Conservation (phyloP, 2,329 filamentous ascomycete species). For the Clonostachys solani region DNA sequence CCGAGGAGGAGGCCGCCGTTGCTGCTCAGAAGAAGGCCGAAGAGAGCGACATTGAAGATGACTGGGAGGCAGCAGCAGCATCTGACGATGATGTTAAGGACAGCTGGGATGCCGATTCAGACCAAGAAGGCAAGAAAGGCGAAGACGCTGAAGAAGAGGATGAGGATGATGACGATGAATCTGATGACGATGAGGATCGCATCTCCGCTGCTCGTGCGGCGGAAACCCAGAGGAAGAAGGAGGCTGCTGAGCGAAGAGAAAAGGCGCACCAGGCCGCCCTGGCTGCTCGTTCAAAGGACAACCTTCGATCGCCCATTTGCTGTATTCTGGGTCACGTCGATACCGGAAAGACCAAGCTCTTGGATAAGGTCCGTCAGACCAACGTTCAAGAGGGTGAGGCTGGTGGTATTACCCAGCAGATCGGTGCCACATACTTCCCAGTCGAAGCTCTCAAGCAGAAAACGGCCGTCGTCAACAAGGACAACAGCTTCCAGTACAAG, state of each 20-base stretch:
- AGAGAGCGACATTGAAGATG: conserved; percentile 65
- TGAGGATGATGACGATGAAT: conserved; percentile 18
- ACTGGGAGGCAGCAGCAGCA: conserved; percentile 84
- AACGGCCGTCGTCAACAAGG: conserved; percentile 87
- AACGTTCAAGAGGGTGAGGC: conserved; percentile 99
- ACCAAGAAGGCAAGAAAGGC: conserved; percentile 49
- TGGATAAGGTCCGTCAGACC: conserved; percentile 97
- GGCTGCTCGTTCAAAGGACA: conserved; percentile 86
- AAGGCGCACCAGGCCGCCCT: conserved; percentile 89
- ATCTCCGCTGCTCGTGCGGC: conserved; percentile 69
- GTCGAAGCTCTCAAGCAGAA: conserved; percentile 90
- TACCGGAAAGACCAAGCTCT: conserved; percentile 98
- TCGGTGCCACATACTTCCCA: conserved; percentile 98
- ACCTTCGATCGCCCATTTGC: conserved; percentile 96
- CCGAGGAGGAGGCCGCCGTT: conserved; percentile 50
- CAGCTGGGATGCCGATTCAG: conserved; percentile 86
- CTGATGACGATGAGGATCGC: conserved; percentile 47
- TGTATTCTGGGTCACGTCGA: conserved; percentile 99
- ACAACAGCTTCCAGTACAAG: conserved; percentile 91
- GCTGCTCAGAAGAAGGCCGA: conserved; percentile 49
- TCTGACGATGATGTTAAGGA: conserved; percentile 82
- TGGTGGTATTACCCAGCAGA: conserved; percentile 98
- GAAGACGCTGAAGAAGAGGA: conserved; percentile 42
- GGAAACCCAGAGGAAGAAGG: conserved; percentile 75
- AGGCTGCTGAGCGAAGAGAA: conserved; percentile 83